Base-by-base conservation (phyloP, 2,329 filamentous ascomycete genomes). In the Boeremia exigua region DNA sequence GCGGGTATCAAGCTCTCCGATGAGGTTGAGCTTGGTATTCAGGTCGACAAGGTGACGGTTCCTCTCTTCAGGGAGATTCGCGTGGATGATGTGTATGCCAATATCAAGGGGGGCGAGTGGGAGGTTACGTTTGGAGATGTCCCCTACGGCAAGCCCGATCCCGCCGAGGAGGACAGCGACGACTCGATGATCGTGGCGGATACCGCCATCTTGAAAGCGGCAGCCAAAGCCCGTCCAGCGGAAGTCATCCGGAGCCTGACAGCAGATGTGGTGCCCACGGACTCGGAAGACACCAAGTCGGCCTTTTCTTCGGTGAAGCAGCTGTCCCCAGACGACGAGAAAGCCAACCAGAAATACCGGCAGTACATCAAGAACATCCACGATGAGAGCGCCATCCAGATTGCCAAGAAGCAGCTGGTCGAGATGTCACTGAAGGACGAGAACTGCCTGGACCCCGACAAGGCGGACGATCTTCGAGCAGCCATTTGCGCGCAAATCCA, bases 71-170 rank as follows among this genome's bases (percentile, higher is more conserved):
- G 82, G 34, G 71, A 76, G 5, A 81, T 84, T 30, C 76, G 80
- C n/a, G 75, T 84, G 30, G 78, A 79, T 4, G 80, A 84, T 56
- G 80, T 83, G 10, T 84, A 79, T 62, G 80, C 77, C n/a, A 84
- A 83, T 62, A 66, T 84, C 43, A 84, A 84, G 64, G 81, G 81
- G 19, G 80, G 79, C n/a, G 71, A 80, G 8, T 69, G 66, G 57
- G 81, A 83, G 65, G 82, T 83, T 75, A 81, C 77, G 0, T 82
- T 83, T 61, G 78, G 75, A 7, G 58, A 60, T 17, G 63, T 69
- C 9, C 58, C 56, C 3, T 69, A 69, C 38, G 66, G 66, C n/a
- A 51, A 60, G 19, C 66, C 74, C 68, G 50, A 72, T 30, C 39
- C 48, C 15, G 48, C 38, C 69, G 69, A 66, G 3, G 65, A 71